Evolutionary conservation across 2,329 filamentous ascomycete genomes (phyloP).

Genomic region (Talaromyces sp.): DNA sequence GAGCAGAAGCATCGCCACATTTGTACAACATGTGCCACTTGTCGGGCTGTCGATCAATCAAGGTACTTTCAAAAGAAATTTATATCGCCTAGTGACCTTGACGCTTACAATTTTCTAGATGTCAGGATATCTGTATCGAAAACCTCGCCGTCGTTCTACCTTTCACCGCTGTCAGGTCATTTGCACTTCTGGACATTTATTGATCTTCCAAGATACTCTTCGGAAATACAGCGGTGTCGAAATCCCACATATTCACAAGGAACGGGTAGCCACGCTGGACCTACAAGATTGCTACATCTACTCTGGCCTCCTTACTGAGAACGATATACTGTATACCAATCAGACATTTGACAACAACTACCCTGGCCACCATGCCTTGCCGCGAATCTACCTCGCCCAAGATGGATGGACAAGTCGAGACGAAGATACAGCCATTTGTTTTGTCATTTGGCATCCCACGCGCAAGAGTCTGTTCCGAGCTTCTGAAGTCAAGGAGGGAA

Average conservation of each 20-base stretch:
- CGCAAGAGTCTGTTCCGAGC: slow-evolving; percentile 55
- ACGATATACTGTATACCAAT: slow-evolving; percentile 62
- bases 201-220: slow-evolving; percentile 61
- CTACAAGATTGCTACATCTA: slow-evolving; percentile 65
- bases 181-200: slow-evolving; percentile 57
- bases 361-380: slow-evolving; percentile 58
- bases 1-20: slow-evolving; percentile 59
- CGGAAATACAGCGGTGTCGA: slow-evolving; percentile 54
- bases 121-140: slow-evolving; percentile 61
- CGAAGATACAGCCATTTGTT: slow-evolving; percentile 64
- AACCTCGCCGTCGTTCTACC: slow-evolving; percentile 59
- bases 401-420: slow-evolving; percentile 62
- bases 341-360: slow-evolving; percentile 62
- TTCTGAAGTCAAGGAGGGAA: slow-evolving; percentile 38
- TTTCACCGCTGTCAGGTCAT: slow-evolving; percentile 61
- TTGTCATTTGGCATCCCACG: slow-evolving; percentile 63
- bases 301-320: slow-evolving; percentile 60
- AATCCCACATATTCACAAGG: slow-evolving; percentile 60
- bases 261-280: slow-evolving; percentile 57
- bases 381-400: slow-evolving; percentile 55
- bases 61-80: slow-evolving; percentile 31
- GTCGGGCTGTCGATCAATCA: slow-evolving; percentile 59
- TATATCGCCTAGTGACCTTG: neutral
- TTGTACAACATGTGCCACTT: slow-evolving; percentile 69
- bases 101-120: slow-evolving; percentile 37